Base-by-base conservation (phyloP, 139 green algal species). In the Picochlorum sp. region DNA sequence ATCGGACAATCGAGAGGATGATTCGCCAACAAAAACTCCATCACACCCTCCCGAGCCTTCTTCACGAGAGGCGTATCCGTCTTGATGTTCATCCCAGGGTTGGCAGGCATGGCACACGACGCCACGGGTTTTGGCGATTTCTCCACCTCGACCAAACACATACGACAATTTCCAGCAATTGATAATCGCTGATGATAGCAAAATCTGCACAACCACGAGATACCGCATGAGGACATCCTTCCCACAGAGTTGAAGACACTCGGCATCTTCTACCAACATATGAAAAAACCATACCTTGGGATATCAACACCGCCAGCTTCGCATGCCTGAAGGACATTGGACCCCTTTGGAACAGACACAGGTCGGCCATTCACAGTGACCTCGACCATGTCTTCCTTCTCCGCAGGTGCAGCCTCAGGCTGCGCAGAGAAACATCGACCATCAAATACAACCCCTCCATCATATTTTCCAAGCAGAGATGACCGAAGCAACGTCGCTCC, bases 11-110 rank as follows among this genome's bases (percentile, higher is more conserved):
- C 94, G 60, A 99, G 82, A 13, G 94, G 94, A 75, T 99, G 94
- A 74, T 99, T 99, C 72, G 93, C 92, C 71, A 99, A 83, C 69
- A 99, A 74, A 57, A 99, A 97, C 86, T 99, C 94, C 94, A 99
- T 99, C 23, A 99, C 94, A 20, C 94, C 94, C 80, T 99, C 94
- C 7, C 94, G 76, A 5, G 94, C 94, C 67, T 98, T 98, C 80
- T 97, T 97, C n/a, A 99, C 92, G 45, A 95, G 71, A 4, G 84
- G 84, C 20, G 86, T 95, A 71, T 94, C 78, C 15, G 90, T 98
- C 69, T 96, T 97, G 62, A 99, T 94, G 14, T 89, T 89, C 94
- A 98, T 99, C 62, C 87, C 87, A 7, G 94, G 94, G 11, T 70
- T 87, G 16, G 84, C 85, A 13, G 94, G 94, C 94, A 99, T 98